phyloP scores from a whole-genome alignment of 2,329 filamentous ascomycete species.

The Ophiosphaerella korrae region DNA sequence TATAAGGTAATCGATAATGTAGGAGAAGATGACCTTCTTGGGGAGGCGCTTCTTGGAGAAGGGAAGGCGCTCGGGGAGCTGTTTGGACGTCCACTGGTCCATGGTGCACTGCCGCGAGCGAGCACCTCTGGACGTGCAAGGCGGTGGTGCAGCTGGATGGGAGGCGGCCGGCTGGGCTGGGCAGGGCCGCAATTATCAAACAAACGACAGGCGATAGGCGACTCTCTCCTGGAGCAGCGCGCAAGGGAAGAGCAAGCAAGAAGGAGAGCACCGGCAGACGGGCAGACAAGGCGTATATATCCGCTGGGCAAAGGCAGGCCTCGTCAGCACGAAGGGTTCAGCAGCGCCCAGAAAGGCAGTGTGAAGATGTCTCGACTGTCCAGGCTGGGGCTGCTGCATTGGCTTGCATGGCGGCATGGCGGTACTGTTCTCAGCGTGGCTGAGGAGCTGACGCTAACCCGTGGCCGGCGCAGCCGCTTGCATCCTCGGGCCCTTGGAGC shows the following conservation, averaged over 20 bases:
- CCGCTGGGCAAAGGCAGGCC: conserved; percentile 9
- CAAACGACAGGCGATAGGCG: conserved; percentile 11
- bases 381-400: not conserved
- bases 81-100: conserved; percentile 43
- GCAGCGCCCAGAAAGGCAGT: conserved; percentile 21
- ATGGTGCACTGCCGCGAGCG: conserved; percentile 27
- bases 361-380: conserved; percentile 5
- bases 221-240: conserved; percentile 37
- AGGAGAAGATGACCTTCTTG: conserved; percentile 60
- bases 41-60: conserved; percentile 60
- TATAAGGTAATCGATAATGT: conserved; percentile 63
- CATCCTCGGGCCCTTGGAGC: not conserved
- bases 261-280: conserved; percentile 10
- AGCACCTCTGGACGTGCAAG: conserved; percentile 12
- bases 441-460: conserved; percentile 1
- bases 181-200: conserved; percentile 22
- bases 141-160: conserved; percentile 11
- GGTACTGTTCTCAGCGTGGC: conserved; percentile 4
- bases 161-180: not conserved
- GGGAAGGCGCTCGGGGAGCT: conserved; percentile 54
- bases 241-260: conserved; percentile 17
- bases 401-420: not conserved
- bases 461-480: not conserved
- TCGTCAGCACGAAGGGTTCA: conserved; percentile 13
- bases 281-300: conserved; percentile 7